A percentile compares a stretch with the other conserved stretches of the same genome.
Evolutionary conservation across 2,329 filamentous ascomycete genomes (phyloP).

Genomic region (Clarireedia sp.): DNA sequence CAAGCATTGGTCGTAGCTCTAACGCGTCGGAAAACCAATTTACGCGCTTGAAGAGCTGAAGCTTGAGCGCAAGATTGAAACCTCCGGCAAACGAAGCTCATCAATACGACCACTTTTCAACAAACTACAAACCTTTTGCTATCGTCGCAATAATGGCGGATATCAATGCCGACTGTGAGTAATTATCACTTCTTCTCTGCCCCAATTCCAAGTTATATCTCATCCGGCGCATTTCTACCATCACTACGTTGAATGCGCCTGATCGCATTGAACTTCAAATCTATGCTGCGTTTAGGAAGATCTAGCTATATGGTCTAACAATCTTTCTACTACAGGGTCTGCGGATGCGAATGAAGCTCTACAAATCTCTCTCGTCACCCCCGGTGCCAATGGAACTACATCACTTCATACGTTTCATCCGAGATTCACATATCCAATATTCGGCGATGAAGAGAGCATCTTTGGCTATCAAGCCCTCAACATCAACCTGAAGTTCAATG

Average conservation of each 20-base stretch:
- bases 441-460: conserved; percentile 85
- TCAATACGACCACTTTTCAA: not conserved
- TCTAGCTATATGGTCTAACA: not conserved
- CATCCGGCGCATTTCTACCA: not conserved
- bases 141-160: conserved; percentile 17
- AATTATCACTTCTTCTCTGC: not conserved
- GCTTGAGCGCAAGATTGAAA: not conserved
- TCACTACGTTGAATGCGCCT: not conserved
- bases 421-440: conserved; percentile 83
- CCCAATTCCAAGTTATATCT: not conserved
- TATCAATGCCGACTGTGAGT: conserved; percentile 20
- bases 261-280: not conserved
- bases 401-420: conserved; percentile 68
- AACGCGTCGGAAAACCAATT: conserved; percentile 15
- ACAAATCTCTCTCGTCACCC: conserved; percentile 50
- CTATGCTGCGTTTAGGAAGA: not conserved
- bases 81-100: not conserved
- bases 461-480: conserved; percentile 81
- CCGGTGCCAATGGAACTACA: conserved; percentile 42
- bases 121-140: not conserved
- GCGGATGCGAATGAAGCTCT: conserved; percentile 43
- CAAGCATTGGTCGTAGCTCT: not conserved
- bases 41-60: conserved; percentile 14
- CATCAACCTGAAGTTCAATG: conserved; percentile 62
- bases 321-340: conserved; percentile 20